Percentiles rank a stretch among this genome's conserved stretches.
These are phyloP conservation scores for Oryza punctata DNA, from an alignment of 176 grass and related monocot species.

Conservation along the genomic window DNA sequence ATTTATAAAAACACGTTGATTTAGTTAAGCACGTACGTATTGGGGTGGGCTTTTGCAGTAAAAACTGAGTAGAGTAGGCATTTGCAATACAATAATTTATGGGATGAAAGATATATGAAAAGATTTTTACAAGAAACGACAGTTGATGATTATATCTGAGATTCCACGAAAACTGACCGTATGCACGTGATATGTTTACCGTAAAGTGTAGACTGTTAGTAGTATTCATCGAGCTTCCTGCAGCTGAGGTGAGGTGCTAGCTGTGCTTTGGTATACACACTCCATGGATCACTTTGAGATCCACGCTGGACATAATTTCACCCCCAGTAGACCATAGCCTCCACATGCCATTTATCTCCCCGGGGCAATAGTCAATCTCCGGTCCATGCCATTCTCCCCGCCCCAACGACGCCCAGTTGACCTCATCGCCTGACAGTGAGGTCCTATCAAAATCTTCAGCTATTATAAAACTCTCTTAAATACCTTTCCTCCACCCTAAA, in stretches of 20 bases:
- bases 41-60: too few species aligned
- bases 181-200: background rate
- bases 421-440: background rate
- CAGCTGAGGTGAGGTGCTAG: too few species aligned
- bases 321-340: background rate
- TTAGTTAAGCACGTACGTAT: too few species aligned
- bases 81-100: too few species aligned
- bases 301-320: slow-evolving; percentile 11
- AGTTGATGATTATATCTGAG: background rate
- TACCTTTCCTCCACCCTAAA: fast-evolving
- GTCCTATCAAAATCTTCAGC: too few species aligned
- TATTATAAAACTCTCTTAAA: too few species aligned
- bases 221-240: background rate
- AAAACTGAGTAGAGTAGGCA: too few species aligned
- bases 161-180: background rate
- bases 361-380: slow-evolving; percentile 22
- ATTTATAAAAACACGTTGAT: too few species aligned
- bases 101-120: too few species aligned
- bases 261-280: background rate
- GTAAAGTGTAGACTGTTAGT: too few species aligned
- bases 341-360: slow-evolving; percentile 6
- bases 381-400: slow-evolving; percentile 21
- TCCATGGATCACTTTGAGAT: slow-evolving; percentile 37
- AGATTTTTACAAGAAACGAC: too few species aligned
- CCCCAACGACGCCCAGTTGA: background rate